phyloP scores from a whole-genome alignment of 2,329 filamentous ascomycete species.

The Pseudogymnoascus verrucosus region DNA sequence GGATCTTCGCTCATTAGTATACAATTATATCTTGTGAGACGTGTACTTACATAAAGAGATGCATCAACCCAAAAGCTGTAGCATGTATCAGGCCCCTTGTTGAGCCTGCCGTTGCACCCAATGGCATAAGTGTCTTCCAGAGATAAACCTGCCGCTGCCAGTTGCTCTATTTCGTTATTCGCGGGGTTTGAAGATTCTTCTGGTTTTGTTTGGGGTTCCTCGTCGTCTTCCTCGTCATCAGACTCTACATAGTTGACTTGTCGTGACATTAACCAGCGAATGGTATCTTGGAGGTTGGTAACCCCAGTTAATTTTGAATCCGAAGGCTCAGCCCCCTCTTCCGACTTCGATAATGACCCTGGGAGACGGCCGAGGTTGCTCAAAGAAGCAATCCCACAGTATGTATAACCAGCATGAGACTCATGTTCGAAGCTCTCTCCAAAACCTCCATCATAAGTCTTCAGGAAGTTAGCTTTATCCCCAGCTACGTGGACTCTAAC shows the following conservation, averaged over 20 bases:
- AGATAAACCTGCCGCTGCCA: slow-evolving; percentile 11
- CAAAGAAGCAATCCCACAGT: slow-evolving; percentile 75
- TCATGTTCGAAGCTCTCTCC: slow-evolving; percentile 28
- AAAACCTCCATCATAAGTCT: slow-evolving; percentile 28
- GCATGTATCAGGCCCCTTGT: slow-evolving; percentile 90
- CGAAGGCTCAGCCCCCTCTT: slow-evolving; percentile 10
- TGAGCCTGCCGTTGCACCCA: slow-evolving; percentile 83
- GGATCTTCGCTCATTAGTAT: slow-evolving; percentile 37
- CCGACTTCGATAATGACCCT: slow-evolving; percentile 13
- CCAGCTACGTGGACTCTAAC: slow-evolving; percentile 12
- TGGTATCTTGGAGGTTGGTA: slow-evolving; percentile 28
- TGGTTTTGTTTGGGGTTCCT: slow-evolving; percentile 29
- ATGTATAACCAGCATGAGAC: slow-evolving; percentile 66
- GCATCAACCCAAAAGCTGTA: slow-evolving; percentile 89
- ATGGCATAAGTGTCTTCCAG: slow-evolving; percentile 35
- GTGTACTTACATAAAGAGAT: slow-evolving; percentile 40
- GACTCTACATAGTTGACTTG: slow-evolving; percentile 52
- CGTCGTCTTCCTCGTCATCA: slow-evolving; percentile 36
- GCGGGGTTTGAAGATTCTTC: slow-evolving; percentile 30
- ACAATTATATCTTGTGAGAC: slow-evolving; percentile 20
- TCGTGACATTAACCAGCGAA: slow-evolving; percentile 53
- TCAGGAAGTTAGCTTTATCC: neutral
- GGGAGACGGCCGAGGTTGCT: slow-evolving; percentile 48
- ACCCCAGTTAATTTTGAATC: slow-evolving; percentile 26
- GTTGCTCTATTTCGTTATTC: neutral